These are phyloP conservation scores for Imleria badia DNA, from an alignment of 768 basidiomycete genomes.

Conservation along the genomic window DNA sequence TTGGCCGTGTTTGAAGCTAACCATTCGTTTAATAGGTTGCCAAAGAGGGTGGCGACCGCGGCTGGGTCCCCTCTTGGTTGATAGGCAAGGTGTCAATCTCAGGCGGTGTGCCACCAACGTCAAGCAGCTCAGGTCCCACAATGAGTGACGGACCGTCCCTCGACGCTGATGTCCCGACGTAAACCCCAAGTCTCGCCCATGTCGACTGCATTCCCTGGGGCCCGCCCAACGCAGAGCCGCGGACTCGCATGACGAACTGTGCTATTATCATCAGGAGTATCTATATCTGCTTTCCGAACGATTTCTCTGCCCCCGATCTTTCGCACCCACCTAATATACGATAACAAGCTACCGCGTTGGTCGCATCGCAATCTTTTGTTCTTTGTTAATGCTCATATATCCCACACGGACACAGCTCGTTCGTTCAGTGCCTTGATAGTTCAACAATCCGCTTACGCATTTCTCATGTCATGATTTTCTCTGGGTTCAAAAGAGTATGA, in stretches of 20 bases:
- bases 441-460: constrained; percentile 19
- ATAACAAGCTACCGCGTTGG: constrained; percentile 16
- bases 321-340: constrained; percentile 23
- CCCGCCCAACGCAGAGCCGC: constrained; percentile 34
- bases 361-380: constrained; percentile 27
- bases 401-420: constrained; percentile 14
- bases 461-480: constrained; percentile 11
- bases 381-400: constrained; percentile 29
- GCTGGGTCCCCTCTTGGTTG: constrained; percentile 99
- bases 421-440: constrained; percentile 12
- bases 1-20: constrained; percentile 1
- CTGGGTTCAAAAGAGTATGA: constrained; percentile 14
- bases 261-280: constrained; percentile 19
- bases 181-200: constrained; percentile 67
- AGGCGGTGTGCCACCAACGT: constrained; percentile 45
- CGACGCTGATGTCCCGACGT: constrained; percentile 42
- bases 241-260: constrained; percentile 20
- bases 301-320: constrained; percentile 19
- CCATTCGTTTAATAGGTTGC: constrained; percentile 61
- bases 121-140: constrained; percentile 42
- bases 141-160: constrained; percentile 29
- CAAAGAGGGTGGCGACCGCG: constrained; percentile 89
- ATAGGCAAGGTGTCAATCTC: constrained; percentile 76
- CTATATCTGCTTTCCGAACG: constrained; percentile 19
- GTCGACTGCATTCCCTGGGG: constrained; percentile 79